Evolutionary conservation across 345 rosid species (phyloP), one percentile per base, ranked within the genome.

Genomic region (Pugionium cornutum): DNA sequence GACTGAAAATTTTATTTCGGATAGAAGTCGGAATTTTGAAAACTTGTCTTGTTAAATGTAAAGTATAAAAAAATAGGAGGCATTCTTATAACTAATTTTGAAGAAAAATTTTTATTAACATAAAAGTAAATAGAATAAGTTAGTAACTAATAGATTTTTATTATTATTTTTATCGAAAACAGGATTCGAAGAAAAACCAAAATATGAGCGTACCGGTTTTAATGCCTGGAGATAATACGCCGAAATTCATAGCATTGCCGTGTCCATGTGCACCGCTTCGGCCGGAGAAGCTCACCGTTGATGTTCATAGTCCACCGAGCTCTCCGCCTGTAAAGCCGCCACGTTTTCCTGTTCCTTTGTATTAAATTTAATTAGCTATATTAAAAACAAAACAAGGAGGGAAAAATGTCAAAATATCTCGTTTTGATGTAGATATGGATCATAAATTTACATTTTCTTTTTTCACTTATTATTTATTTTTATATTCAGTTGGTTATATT

Each of bases 171-270:
- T 18, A 18, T 18, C 18, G 0, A 18, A 55, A 56, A 51, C 70
- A 89, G 96, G 86, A 80, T 58, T 55, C 67, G 68, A 83, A 83
- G 84, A 78, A 77, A 61, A 76, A 64, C 0, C 74, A 69, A 31
- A 72, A 68, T 64, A 70, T 75, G 68, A 92, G 96, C 73, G 70
- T 92, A 75, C 85, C 98, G 40, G 98, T 92, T 0, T 9, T 92
- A 64, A 92, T 92, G 98, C 96, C 98, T 1, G 98, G 98, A 51
- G 98, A 92, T 58, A 59, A 68, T 46, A 75, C 86, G n/a, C 86
- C 98, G 0, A 92, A 85, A 67, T 92, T 92, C 49, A 85, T 92
- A 70, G 98, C 98, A 77, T 77, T 92, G 78, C 98, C 98, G 36
- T 85, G 96, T 66, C 96, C 98, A 0, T 81, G 95, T 66, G 75